phyloP scores from a whole-genome alignment of 2,329 filamentous ascomycete genomes.

The Cladosporium sp. region DNA sequence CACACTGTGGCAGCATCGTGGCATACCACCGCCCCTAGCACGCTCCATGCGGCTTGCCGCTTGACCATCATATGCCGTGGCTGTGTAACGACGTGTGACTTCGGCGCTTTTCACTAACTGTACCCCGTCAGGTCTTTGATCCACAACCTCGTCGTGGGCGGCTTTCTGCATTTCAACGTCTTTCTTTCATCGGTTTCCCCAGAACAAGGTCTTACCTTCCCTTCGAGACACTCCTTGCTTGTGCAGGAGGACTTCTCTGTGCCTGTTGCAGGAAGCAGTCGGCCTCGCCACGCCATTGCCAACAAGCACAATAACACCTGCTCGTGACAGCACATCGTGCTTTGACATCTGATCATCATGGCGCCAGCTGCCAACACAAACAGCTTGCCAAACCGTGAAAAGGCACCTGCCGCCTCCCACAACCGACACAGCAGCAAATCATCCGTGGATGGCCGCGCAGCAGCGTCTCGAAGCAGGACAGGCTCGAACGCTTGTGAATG shows the following conservation, averaged over 20 bases:
- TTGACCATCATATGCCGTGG: constrained; percentile 1
- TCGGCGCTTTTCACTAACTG: constrained; percentile 12
- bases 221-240: constrained; percentile 2
- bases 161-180: constrained; percentile 7
- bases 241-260: constrained; percentile 4
- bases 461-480: constrained; percentile 1
- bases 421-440: constrained; percentile 1
- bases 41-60: constrained; percentile 7
- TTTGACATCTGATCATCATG: constrained; percentile 4
- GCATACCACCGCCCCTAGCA: neutral
- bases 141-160: constrained; percentile 2
- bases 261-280: constrained; percentile 3
- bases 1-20: constrained; percentile 7
- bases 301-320: neutral
- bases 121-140: neutral
- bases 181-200: constrained; percentile 1
- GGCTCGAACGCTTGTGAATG: constrained; percentile 3
- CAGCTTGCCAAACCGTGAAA: constrained; percentile 12
- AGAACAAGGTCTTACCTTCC: constrained; percentile 5
- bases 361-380: constrained; percentile 12
- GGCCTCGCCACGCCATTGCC: constrained; percentile 7
- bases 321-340: neutral
- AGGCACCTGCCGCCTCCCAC: constrained; percentile 6
- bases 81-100: constrained; percentile 5
- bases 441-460: neutral